Evolutionary conservation across 108 stramenopile species (phyloP).

Genomic region (Nitzschia sp.): DNA sequence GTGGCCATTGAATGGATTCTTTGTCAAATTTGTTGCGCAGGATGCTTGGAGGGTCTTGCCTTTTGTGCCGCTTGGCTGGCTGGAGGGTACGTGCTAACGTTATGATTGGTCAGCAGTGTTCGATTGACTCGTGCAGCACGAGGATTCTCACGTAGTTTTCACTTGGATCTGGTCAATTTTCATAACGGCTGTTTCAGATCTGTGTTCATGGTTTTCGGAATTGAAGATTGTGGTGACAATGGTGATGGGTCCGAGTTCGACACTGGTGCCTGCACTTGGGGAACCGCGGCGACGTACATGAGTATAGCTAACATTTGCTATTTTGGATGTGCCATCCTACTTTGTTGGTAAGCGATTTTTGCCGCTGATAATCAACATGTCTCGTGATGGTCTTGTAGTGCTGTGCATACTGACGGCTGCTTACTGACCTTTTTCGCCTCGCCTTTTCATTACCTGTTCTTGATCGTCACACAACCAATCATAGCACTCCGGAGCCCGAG

Average conservation of each 20-base stretch:
- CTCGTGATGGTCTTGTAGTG: too few species aligned
- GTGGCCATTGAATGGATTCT: slow-evolving; percentile 30
- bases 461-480: too few species aligned
- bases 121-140: too few species aligned
- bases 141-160: too few species aligned
- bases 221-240: slow-evolving; percentile 4
- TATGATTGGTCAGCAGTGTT: slow-evolving; percentile 15
- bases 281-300: slow-evolving; percentile 24
- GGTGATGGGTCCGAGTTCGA: neutral
- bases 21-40: slow-evolving; percentile 36
- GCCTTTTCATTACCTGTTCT: too few species aligned
- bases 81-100: slow-evolving; percentile 12
- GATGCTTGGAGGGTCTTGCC: slow-evolving; percentile 18
- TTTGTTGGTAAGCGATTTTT: slow-evolving; percentile 25
- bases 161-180: too few species aligned
- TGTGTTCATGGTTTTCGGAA: neutral
- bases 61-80: slow-evolving; percentile 25
- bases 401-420: too few species aligned
- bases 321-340: slow-evolving; percentile 25
- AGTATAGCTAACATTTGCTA: slow-evolving; percentile 20
- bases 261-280: slow-evolving; percentile 20
- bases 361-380: too few species aligned
- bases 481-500: too few species aligned
- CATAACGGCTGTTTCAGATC: too few species aligned
- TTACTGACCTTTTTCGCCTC: too few species aligned